Conservation (phyloP, 2,329 filamentous ascomycete species). For the Apiospora hydei region DNA sequence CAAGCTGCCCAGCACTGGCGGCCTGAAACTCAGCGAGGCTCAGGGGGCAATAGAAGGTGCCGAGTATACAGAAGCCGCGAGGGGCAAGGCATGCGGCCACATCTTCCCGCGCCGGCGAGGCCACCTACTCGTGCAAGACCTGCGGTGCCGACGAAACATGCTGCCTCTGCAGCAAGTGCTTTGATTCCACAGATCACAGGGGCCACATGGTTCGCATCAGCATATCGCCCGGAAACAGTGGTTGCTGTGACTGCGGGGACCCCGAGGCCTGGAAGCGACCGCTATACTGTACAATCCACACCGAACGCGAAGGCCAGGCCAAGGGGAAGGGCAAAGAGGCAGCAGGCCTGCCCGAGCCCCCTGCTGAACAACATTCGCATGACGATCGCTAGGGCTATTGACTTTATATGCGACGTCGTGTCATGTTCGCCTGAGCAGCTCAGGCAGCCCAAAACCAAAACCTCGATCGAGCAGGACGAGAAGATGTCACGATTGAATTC, state of each 20-base stretch:
- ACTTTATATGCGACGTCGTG: slow-evolving; percentile 97
- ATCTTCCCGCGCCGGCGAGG: slow-evolving; percentile 95
- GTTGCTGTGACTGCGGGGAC: slow-evolving; percentile 97
- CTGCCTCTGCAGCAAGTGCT: slow-evolving; percentile 92
- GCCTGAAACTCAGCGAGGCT: slow-evolving; percentile 82
- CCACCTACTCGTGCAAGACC: slow-evolving; percentile 92
- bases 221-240: slow-evolving; percentile 88
- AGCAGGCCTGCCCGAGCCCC: slow-evolving; percentile 75
- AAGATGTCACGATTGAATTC: slow-evolving; percentile 76
- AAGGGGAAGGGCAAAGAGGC: slow-evolving; percentile 69
- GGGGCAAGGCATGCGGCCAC: slow-evolving; percentile 94
- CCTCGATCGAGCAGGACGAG: slow-evolving; percentile 84
- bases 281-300: slow-evolving; percentile 93
- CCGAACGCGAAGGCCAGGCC: slow-evolving; percentile 60
- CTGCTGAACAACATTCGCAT: slow-evolving; percentile 79
- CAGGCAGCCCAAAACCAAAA: slow-evolving; percentile 81
- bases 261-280: slow-evolving; percentile 91
- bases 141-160: slow-evolving; percentile 96
- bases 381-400: slow-evolving; percentile 84
- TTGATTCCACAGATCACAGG: slow-evolving; percentile 92
- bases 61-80: slow-evolving; percentile 90
- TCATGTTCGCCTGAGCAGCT: slow-evolving; percentile 98
- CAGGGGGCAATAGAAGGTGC: slow-evolving; percentile 94
- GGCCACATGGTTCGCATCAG: slow-evolving; percentile 91
- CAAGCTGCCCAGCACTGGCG: slow-evolving; percentile 61